Conservation (phyloP, 2,329 filamentous ascomycete species). For the Xylariaceae sp. region DNA sequence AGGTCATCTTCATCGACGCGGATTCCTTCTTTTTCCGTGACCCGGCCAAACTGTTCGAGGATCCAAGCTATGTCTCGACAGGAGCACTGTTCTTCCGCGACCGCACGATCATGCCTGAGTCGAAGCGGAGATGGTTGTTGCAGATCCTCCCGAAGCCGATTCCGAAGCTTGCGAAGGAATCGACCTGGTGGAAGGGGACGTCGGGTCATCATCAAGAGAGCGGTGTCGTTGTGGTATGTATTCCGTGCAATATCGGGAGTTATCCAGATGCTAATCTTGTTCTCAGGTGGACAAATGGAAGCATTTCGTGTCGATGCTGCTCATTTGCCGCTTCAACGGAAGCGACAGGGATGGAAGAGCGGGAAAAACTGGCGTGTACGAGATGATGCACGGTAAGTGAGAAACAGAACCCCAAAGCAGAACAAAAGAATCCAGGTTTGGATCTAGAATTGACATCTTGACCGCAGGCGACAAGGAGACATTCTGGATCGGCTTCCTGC, state of each 20-base stretch:
- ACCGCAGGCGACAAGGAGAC: conserved; percentile 42
- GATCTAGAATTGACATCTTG: not conserved
- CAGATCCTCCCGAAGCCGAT: conserved; percentile 40
- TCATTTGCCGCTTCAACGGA: conserved; percentile 39
- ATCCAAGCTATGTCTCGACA: conserved; percentile 37
- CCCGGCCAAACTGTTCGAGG: conserved; percentile 39
- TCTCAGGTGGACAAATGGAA: conserved; percentile 38
- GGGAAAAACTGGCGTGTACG: conserved; percentile 39
- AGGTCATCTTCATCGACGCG: conserved; percentile 44
- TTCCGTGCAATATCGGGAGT: not conserved
- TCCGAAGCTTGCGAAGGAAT: conserved; percentile 36
- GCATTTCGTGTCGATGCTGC: conserved; percentile 40
- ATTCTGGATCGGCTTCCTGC: conserved; percentile 46
- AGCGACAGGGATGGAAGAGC: conserved; percentile 40
- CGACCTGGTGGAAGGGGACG: conserved; percentile 34
- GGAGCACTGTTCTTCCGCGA: conserved; percentile 45
- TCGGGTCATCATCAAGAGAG: conserved; percentile 40
- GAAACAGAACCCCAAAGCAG: not conserved
- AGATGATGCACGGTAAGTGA: conserved; percentile 41
- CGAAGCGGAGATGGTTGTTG: conserved; percentile 36
- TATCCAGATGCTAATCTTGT: not conserved
- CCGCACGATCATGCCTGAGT: conserved; percentile 38
- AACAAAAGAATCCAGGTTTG: not conserved
- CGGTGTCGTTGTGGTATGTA: conserved; percentile 39
- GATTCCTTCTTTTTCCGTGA: conserved; percentile 41